Base-by-base conservation (phyloP, 2,329 filamentous ascomycete species). In the Teratosphaeriaceae sp. region DNA sequence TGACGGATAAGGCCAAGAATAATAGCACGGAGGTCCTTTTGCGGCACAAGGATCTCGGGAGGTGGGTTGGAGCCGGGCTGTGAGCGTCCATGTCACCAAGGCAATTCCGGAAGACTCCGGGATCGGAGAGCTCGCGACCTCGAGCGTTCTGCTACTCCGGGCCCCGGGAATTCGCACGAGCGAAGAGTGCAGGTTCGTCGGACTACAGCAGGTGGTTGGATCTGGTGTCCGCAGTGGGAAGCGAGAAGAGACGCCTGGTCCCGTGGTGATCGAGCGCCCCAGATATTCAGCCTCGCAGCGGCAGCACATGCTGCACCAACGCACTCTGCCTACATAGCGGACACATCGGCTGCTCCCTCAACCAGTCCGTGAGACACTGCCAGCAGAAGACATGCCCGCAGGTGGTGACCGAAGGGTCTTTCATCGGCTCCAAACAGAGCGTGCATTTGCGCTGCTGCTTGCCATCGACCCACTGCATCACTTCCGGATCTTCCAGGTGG, bases 361-460 rank as follows among this genome's bases (percentile, higher is more conserved):
- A 82, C 90, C 92, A 98, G 59, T 97, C 92, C 23, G 84, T 80
- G 52, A 97, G 92, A 64, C 92, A 98, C 15, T 75, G 76, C 92
- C 92, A 98, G 71, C 92, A 98, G 61, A 97, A 98, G 19, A 97
- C 85, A 70, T 98, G 92, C 0, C 92, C 92, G 66, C 92, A 98
- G 42, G 84, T 88, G 40, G 89, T 94, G 20, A 88, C 88, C 45
- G 87, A 84, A 0, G 92, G 92, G 61, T 97, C 90, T 60, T 85
- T 88, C 69, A 97, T 82, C 57, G 81, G 79, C 60, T 97, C 92
- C 40, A 98, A 70, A 60, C 92, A 98, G 31, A 98, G 69, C 2
- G 92, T 97, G 64, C 92, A 98, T 65, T 94, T 96, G 51, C 90
- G 75, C 65, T 92, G 86, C 65, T 88, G 84, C 16, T 71, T 72